phyloP scores from a whole-genome alignment of 2,329 filamentous ascomycete genomes.

The Aureobasidium mangrovei region DNA sequence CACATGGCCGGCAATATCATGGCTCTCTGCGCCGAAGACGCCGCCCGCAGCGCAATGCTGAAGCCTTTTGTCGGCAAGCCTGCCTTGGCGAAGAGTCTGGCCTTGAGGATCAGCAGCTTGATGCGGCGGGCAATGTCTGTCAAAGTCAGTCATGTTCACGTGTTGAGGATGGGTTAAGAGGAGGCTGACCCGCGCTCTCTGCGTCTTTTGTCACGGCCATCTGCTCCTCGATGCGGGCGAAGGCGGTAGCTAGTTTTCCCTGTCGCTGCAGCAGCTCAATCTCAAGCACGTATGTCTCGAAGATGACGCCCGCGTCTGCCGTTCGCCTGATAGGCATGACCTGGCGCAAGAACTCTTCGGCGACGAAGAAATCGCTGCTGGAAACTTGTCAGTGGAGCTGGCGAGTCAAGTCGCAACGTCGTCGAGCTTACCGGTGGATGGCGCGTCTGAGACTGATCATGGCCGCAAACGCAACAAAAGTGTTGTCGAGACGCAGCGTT shows the following conservation, averaged over 20 bases:
- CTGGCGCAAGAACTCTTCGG: conserved; percentile 48
- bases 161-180: not conserved
- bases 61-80: conserved; percentile 67
- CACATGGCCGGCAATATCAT: conserved; percentile 62
- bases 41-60: conserved; percentile 65
- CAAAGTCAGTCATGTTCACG: not conserved
- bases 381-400: not conserved
- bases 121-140: conserved; percentile 61
- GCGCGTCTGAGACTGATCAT: conserved; percentile 57
- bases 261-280: conserved; percentile 51
- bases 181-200: conserved; percentile 22
- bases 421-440: conserved; percentile 40
- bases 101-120: conserved; percentile 64
- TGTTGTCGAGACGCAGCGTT: conserved; percentile 69
- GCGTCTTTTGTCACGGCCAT: conserved; percentile 44
- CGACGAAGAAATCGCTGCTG: conserved; percentile 49
- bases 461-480: conserved; percentile 58
- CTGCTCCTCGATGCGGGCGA: conserved; percentile 45
- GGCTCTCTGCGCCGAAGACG: conserved; percentile 62
- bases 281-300: conserved; percentile 50
- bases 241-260: conserved; percentile 44
- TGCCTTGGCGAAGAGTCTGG: conserved; percentile 57
- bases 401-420: not conserved
- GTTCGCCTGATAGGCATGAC: conserved; percentile 39
- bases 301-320: conserved; percentile 49